Conservation (phyloP, 306 rosid genomes). For the Aeschynomene evenia region DNA sequence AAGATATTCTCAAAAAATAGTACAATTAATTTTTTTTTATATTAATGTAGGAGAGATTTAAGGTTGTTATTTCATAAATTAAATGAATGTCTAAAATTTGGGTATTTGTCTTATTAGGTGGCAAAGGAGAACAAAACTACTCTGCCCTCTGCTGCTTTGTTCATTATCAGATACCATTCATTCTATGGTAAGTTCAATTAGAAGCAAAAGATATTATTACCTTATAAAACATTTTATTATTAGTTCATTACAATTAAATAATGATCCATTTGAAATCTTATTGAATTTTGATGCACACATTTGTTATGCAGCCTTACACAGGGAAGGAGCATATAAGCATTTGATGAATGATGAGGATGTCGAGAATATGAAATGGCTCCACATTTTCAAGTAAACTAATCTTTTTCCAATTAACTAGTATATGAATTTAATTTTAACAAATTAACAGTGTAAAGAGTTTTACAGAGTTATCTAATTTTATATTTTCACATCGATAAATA, state of each 20-base stretch:
- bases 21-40: too few species aligned
- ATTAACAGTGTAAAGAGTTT: too few species aligned
- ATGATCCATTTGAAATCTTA: slow-evolving; percentile 1
- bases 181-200: slow-evolving; percentile 54
- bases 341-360: slow-evolving; percentile 74
- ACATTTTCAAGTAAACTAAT: slow-evolving; percentile 59
- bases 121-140: slow-evolving; percentile 65
- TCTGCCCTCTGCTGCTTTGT: slow-evolving; percentile 80
- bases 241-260: not conserved
- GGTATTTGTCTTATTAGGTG: slow-evolving; percentile 52
- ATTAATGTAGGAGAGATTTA: not conserved
- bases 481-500: too few species aligned
- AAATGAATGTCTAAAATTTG: not conserved
- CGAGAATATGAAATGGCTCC: slow-evolving; percentile 76
- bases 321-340: slow-evolving; percentile 63
- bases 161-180: slow-evolving; percentile 84
- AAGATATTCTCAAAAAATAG: too few species aligned
- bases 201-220: not conserved
- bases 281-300: not conserved
- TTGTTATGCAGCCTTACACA: slow-evolving; percentile 64
- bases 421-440: too few species aligned
- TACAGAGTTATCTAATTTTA: too few species aligned
- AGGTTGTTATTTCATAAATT: not conserved
- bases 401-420: too few species aligned
- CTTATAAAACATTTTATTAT: not conserved